Evolutionary conservation across 2,329 filamentous ascomycete genomes (phyloP), one percentile per base, ranked within the genome.

Genomic region (Pochonia chlamydosporia): DNA sequence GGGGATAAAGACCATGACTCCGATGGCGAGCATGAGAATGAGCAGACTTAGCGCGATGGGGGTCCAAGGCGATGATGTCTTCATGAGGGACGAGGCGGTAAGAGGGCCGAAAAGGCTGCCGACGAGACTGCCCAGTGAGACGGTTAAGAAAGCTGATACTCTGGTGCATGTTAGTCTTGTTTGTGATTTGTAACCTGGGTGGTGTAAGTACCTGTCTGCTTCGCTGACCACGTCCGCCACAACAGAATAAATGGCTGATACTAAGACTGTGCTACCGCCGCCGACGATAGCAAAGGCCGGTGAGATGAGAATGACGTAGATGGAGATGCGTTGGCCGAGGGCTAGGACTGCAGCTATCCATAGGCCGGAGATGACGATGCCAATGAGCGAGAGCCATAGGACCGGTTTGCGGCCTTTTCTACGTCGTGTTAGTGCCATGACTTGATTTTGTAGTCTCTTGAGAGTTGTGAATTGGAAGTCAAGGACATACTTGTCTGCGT

Each of bases 241-340:
- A 31, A 55, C 54, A n/a, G 55, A 55, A 35, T 52, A 55, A 26
- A 55, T 40, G 42, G 52, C 52, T 9, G 52, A 54, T 3, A 48
- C 44, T 20, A 53, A 37, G 35, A 57, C 53, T 26, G 49, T 47
- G 36, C 50, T 43, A 14, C 55, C 53, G 31, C 55, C 55, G 14
- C 55, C 52, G 13, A 55, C 40, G 26, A 55, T 44, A 18, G 49
- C 31, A 35, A 55, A 55, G 2, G 50, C 30, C 3, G 52, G 46
- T 7, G 50, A 49, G 13, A 49, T 16, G 6, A 52, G 42, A 7
- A 49, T 40, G 5, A 44, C 5, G 23, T 52, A 33, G 5, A 49
- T 35, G 10, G 47, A 31, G 13, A 50, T 9, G 8, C 9, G 24
- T n/a, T 47, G 40, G 8, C 28, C 47, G 24, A 40, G 40, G 16